These are phyloP conservation scores for Neonectria faginata DNA, from an alignment of 2,329 filamentous ascomycete genomes.

Conservation along the genomic window DNA sequence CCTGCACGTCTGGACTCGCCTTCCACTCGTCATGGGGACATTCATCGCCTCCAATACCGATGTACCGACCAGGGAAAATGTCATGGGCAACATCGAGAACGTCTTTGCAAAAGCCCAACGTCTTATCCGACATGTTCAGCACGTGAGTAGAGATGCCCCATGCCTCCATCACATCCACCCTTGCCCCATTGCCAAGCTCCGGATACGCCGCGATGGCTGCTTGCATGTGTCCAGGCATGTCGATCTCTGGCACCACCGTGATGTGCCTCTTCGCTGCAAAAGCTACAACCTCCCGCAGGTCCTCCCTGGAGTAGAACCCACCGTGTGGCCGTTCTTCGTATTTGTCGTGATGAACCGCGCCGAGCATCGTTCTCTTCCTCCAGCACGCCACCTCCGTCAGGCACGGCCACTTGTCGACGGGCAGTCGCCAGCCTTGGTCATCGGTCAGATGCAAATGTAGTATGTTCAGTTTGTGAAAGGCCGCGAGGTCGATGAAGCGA, in stretches of 20 bases:
- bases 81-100: constrained; percentile 30
- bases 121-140: constrained; percentile 31
- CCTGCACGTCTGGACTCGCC: constrained; percentile 24
- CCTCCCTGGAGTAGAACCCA: constrained; percentile 30
- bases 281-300: constrained; percentile 29
- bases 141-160: constrained; percentile 37
- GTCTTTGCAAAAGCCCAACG: constrained; percentile 32
- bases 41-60: constrained; percentile 36
- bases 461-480: constrained; percentile 34
- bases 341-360: constrained; percentile 16
- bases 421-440: constrained; percentile 35
- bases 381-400: constrained; percentile 30
- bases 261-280: constrained; percentile 32
- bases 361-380: constrained; percentile 31
- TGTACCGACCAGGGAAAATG: constrained; percentile 28
- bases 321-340: constrained; percentile 32
- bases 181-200: constrained; percentile 32
- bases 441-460: constrained; percentile 35
- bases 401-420: constrained; percentile 27
- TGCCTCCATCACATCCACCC: constrained; percentile 30
- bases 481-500: constrained; percentile 32
- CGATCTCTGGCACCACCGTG: constrained; percentile 37
- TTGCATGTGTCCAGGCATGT: constrained; percentile 40
- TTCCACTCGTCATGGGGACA: constrained; percentile 37
- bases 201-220: constrained; percentile 37